Base-by-base conservation (phyloP, 495 filamentous ascomycete genomes). In the Lichenothelia convexa region DNA sequence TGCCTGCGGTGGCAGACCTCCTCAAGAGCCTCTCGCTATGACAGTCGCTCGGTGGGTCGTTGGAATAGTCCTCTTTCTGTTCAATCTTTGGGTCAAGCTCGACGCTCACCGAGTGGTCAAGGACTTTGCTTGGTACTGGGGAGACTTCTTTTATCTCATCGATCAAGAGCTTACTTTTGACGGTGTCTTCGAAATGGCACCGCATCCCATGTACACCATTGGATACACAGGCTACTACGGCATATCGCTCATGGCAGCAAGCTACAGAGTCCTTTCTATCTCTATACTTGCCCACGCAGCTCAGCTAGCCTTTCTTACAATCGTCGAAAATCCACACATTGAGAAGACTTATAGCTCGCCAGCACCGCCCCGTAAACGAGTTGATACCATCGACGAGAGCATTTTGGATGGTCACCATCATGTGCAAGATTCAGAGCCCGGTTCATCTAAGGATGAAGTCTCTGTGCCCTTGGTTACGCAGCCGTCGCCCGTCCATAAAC, bases 111-210 rank as follows among this genome's bases (percentile, higher is more conserved):
- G 89, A 36, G 89, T 97, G n/a, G 89, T 97, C 47, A 95, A 95
- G 60, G 91, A 97, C 55, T 97, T 83, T 61, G 89, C 89, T 16
- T 97, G 89, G 89, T 97, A 95, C 60, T 97, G 89, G 89, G 89
- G 89, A 36, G 89, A 97, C 51, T 97, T 95, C 61, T 97, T 97
- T 65, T 97, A 82, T 61, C 75, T 97, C 54, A 83, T 95, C 51
- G 91, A 97, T 55, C 84, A 94, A 53, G 82, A 94, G 52, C 65
- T 97, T 49, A 94, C 89, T 21, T 95, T 97, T 45, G 91, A 97
- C 51, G 91, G 91, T 32, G 87, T 95, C 36, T 97, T 94, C 53
- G 89, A 97, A 58, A 92, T 97, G 80, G 89, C 91, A 31, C 89
- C 89, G 18, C 89, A 97, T 55, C 89, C 89, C 27, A 97, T 97